A percentile compares a stretch with the other conserved stretches of the same genome.
phyloP scores from a whole-genome alignment of 2,329 filamentous ascomycete genomes.

The Xylaria sp. region DNA sequence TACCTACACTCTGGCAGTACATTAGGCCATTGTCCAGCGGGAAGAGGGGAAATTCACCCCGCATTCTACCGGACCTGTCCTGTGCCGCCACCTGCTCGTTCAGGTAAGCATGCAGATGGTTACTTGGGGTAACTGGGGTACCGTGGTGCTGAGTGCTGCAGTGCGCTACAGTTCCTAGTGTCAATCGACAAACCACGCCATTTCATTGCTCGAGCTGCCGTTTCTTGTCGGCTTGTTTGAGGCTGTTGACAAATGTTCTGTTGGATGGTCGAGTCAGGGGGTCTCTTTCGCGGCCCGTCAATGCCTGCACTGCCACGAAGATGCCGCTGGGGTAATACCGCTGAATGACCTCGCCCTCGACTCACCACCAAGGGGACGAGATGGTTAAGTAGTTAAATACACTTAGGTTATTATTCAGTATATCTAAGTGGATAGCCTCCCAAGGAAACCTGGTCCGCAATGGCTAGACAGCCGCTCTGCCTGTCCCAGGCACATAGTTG shows the following conservation, averaged over 20 bases:
- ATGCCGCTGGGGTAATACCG: not conserved
- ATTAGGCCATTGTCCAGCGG: not conserved
- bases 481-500: no score
- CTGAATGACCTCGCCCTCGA: not conserved
- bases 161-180: not conserved
- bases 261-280: slow-evolving; percentile 15
- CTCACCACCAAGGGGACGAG: not conserved
- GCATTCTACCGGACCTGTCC: slow-evolving; percentile 28
- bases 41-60: slow-evolving; percentile 28
- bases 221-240: slow-evolving; percentile 12
- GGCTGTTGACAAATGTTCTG: slow-evolving; percentile 14
- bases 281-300: slow-evolving; percentile 3
- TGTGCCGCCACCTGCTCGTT: slow-evolving; percentile 21
- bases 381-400: not conserved
- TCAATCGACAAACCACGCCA: slow-evolving; percentile 27
- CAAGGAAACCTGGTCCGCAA: no score
- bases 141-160: not conserved
- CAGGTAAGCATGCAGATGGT: not conserved
- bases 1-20: not conserved
- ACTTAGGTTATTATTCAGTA: no score
- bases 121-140: not conserved
- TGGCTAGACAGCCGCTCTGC: no score
- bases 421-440: no score
- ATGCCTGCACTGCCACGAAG: not conserved
- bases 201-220: slow-evolving; percentile 14